A percentile compares a stretch with the other conserved stretches of the same genome.
Evolutionary conservation across 2,329 filamentous ascomycete species (phyloP).

Genomic region (Clathrospora elynae): DNA sequence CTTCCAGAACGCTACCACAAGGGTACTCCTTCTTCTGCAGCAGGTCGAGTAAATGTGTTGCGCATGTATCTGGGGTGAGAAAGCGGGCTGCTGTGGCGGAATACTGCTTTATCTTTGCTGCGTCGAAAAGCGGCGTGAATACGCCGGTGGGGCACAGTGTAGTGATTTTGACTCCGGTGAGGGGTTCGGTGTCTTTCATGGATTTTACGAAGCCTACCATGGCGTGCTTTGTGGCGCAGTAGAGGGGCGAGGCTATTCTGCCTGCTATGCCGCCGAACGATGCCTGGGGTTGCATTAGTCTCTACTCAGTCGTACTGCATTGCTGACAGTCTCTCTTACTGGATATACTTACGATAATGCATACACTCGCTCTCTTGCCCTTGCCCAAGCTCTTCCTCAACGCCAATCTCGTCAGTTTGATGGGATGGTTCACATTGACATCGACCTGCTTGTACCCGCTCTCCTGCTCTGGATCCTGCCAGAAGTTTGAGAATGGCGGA

Average conservation of each 20-base stretch:
- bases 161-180: conserved; percentile 41
- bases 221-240: conserved; percentile 42
- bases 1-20: conserved; percentile 34
- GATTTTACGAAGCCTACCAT: conserved; percentile 42
- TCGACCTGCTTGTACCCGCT: conserved; percentile 36
- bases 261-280: conserved; percentile 35
- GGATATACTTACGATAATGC: conserved; percentile 36
- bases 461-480: conserved; percentile 37
- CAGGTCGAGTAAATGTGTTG: conserved; percentile 27
- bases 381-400: conserved; percentile 33
- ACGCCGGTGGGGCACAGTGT: conserved; percentile 36
- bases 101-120: conserved; percentile 31
- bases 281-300: conserved; percentile 17
- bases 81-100: conserved; percentile 15
- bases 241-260: conserved; percentile 34
- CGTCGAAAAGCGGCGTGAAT: conserved; percentile 34
- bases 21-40: conserved; percentile 37
- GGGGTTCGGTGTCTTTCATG: conserved; percentile 28
- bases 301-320: too few species aligned
- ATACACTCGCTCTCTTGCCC: conserved; percentile 38
- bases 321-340: too few species aligned
- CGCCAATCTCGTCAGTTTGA: conserved; percentile 40
- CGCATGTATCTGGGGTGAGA: conserved; percentile 31
- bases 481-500: conserved; percentile 38
- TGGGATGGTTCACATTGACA: conserved; percentile 40